Evolutionary conservation across 345 rosid species (phyloP), one percentile per base, ranked within the genome.

Genomic region (Salix udensis): DNA sequence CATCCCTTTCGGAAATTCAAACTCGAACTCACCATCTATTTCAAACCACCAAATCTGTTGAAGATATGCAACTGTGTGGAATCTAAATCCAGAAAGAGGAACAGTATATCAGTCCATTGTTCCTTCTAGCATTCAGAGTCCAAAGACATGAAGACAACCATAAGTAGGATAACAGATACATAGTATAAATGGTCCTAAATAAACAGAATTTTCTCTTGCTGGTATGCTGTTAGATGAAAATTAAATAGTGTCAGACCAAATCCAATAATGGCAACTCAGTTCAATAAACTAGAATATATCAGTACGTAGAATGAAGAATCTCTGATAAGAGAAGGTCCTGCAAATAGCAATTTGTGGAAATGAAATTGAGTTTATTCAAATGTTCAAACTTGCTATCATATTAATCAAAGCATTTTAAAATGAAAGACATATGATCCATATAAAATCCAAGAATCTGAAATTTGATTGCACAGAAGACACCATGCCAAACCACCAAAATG

Each of bases 21-120:
- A 70, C 65, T 70, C 78, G 1, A 79, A 21, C 67, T 79, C 82
- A 7, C 82, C 78, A 31, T 69, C 82, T 62, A 64, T 75, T 68
- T 74, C 82, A 9, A 79, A 15, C 82, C 82, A 79, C 82, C 82
- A 79, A 2, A 65, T 70, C 37, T 79, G 78, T 13, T 79, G 74
- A 37, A 79, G 78, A 70, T 74, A 79, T 53, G 78, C 78, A 23
- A 74, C 71, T 24, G 78, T 55, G 58, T 70, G 58, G 71, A 79
- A 74, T 42, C 82, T 78, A n/a, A 66, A 52, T 46, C 18, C n/a
- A 67, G 8, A 52, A 26, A 37, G 15, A 13, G 16, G n/a, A 31
- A 13, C 5, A 44, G 30, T 44, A 12, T 34, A 14, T 65, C 62
- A 19, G 24, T 37, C 67, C 39, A 71, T 5, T 30, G 21, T 8